phyloP scores from a whole-genome alignment of 306 rosid species.

The Hippophae tibetana region DNA sequence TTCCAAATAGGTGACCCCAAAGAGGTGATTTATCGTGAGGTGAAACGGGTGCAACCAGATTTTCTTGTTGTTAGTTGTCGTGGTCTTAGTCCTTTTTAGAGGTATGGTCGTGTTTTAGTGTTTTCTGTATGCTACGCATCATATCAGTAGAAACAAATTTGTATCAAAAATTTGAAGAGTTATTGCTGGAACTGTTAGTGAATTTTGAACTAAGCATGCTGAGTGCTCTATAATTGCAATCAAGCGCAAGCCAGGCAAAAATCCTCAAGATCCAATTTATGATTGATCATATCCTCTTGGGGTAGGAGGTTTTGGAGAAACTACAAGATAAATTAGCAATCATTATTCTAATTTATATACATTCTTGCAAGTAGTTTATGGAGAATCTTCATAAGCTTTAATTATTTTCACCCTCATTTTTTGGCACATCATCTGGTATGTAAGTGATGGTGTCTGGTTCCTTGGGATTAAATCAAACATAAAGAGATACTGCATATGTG shows the following conservation, averaged over 20 bases:
- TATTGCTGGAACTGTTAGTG: slow-evolving; percentile 90
- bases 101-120: slow-evolving; percentile 26
- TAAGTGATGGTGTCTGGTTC: slow-evolving; percentile 1
- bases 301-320: background rate
- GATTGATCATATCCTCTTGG: slow-evolving; percentile 34
- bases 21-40: slow-evolving; percentile 52
- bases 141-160: background rate
- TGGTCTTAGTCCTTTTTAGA: slow-evolving; percentile 94
- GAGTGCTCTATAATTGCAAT: slow-evolving; percentile 91
- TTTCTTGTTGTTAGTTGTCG: slow-evolving; percentile 80
- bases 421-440: too few relatives aligned
- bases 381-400: too few relatives aligned
- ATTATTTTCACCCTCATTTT: too few relatives aligned
- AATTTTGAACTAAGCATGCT: slow-evolving; percentile 81
- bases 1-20: slow-evolving; percentile 42
- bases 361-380: too few relatives aligned
- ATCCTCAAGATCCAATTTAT: slow-evolving; percentile 12
- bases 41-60: slow-evolving; percentile 58
- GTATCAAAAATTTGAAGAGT: slow-evolving; percentile 42
- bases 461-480: slow-evolving; percentile 30
- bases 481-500: slow-evolving; percentile 32
- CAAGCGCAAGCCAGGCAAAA: slow-evolving; percentile 71
- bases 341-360: too few relatives aligned
- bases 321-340: too few relatives aligned
- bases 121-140: too few relatives aligned